Base-by-base conservation (phyloP, 257 asterid species). In the Przewalskia tangutica region DNA sequence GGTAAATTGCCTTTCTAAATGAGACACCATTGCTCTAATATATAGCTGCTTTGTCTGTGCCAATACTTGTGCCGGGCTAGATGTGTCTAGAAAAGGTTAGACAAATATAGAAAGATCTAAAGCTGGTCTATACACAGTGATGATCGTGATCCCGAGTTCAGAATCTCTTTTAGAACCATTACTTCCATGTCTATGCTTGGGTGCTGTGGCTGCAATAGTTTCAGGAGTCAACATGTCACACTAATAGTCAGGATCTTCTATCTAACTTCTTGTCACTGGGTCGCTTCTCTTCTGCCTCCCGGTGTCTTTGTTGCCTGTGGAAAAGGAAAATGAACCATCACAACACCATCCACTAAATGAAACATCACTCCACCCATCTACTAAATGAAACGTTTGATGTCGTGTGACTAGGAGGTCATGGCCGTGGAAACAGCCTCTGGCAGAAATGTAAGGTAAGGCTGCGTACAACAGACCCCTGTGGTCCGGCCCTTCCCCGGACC, bases 211-310 rank as follows among this genome's bases (percentile, higher is more conserved):
- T n/a, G 55, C 8, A 71, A 18, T 71, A 46, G 27, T 3, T 71
- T 70, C 62, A 73, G 38, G 18, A 44, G 13, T 46, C 79, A 5
- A 16, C 18, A 50, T 11, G 42, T 46, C 54, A 18, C 59, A 79
- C 20, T 79, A 48, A 79, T 27, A 7, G 63, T 84, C 86, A 88
- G 80, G 87, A 83, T 83, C 87, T 86, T 80, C 91, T 88, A 20
- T 88, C 91, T 17, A 84, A 59, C 70, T 81, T 88, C 87, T 73
- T 85, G 34, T 86, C 89, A 81, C 82, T 81, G 27, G 89, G 81
- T 65, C 85, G 84, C 80, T 66, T 86, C 55, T 86, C 91, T 83
- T 88, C 86, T 1, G 86, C 86, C 82, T 88, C 89, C 63, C 85
- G 81, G 38, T 87, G 85, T 76, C 87, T 86, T 81, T 85, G 89